These are phyloP conservation scores for Eucalyptus shirleyi DNA, from an alignment of 345 rosid genomes.

Conservation along the genomic window DNA sequence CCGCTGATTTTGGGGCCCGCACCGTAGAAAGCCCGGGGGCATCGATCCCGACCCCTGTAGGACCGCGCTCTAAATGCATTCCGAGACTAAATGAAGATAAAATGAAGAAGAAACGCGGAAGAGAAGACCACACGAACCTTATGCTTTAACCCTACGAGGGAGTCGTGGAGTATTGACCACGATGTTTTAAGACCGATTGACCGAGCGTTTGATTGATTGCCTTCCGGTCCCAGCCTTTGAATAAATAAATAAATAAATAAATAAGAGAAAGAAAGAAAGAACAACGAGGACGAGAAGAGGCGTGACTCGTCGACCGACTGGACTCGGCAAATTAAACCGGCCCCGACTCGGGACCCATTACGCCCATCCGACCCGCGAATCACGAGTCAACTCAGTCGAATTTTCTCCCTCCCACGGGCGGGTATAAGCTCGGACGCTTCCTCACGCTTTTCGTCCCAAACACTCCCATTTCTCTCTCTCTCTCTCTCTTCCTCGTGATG, in stretches of 20 bases:
- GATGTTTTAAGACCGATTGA: background rate
- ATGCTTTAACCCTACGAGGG: background rate
- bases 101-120: background rate
- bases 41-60: background rate
- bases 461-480: background rate
- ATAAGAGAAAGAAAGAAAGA: background rate
- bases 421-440: background rate
- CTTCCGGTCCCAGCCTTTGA: background rate
- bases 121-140: background rate
- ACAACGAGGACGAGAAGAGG: background rate
- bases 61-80: background rate
- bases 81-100: background rate
- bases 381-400: background rate
- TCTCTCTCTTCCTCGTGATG: conserved; percentile 13
- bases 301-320: background rate
- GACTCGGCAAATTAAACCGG: background rate
- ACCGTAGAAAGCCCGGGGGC: background rate
- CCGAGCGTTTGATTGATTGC: background rate
- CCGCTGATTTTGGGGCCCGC: background rate
- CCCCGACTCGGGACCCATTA: background rate
- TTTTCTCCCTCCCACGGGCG: background rate
- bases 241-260: fast-evolving
- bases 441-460: background rate
- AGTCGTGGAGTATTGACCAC: background rate
- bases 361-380: background rate